Conservation (phyloP, 2,329 filamentous ascomycete genomes). For the Sclerotiophoma versabilis region DNA sequence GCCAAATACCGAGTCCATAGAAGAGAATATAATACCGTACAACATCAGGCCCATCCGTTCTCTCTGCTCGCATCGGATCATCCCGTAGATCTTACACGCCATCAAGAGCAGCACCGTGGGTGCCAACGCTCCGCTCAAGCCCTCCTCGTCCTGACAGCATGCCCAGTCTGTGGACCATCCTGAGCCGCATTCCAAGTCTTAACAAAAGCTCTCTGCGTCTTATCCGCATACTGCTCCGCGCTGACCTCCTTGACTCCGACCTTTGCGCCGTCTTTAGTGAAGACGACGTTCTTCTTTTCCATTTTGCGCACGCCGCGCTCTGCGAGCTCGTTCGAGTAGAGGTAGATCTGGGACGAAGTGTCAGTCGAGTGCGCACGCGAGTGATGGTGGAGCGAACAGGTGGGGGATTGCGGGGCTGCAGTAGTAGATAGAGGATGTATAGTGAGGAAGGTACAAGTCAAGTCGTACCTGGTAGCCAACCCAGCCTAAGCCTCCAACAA, state of each 20-base stretch:
- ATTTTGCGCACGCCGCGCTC: conserved; percentile 72
- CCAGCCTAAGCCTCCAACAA: conserved; percentile 66
- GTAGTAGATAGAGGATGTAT: too few relatives aligned
- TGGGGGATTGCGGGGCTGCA: background rate
- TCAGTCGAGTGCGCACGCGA: conserved; percentile 13
- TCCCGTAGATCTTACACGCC: background rate
- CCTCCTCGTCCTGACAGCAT: conserved; percentile 7
- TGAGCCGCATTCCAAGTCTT: conserved; percentile 58
- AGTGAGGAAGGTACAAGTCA: background rate
- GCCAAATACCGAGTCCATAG: too few relatives aligned
- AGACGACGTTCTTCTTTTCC: conserved; percentile 76
- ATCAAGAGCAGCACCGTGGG: background rate
- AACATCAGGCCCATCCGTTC: background rate
- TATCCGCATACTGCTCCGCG: conserved; percentile 75
- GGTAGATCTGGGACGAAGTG: conserved; percentile 61
- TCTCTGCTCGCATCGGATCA: background rate
- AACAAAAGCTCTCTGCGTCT: conserved; percentile 68
- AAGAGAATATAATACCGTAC: too few relatives aligned
- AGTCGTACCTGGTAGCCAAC: conserved; percentile 67
- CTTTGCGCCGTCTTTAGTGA: conserved; percentile 76
- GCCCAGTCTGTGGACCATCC: conserved; percentile 11
- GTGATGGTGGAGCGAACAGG: background rate
- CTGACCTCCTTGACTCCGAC: conserved; percentile 74
- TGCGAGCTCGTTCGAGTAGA: conserved; percentile 71
- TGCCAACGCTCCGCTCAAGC: background rate